These are phyloP conservation scores for Termitomyces sp. DNA, from an alignment of 1,284 basidiomycete species.

Conservation along the genomic window DNA sequence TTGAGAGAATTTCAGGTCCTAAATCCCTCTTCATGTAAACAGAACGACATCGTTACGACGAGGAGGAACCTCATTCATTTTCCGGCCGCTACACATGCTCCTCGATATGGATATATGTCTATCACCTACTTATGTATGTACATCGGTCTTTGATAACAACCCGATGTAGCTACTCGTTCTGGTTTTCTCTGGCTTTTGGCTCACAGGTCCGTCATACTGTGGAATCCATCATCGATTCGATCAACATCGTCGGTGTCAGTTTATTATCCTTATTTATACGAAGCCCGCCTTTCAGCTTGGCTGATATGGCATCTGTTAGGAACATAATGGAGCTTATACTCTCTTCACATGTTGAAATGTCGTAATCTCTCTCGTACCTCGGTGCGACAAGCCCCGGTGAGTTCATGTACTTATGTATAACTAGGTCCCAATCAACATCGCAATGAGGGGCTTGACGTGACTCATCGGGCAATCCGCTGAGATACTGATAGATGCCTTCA, in stretches of 20 bases:
- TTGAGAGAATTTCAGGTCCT: neutral
- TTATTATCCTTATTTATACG: too few relatives aligned
- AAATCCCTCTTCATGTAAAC: neutral
- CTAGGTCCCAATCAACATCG: neutral
- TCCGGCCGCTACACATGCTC: too few relatives aligned
- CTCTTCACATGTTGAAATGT: neutral
- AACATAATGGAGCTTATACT: neutral
- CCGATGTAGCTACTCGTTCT: neutral
- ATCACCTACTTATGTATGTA: neutral
- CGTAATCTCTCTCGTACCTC: neutral
- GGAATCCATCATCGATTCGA: neutral
- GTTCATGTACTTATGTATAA: neutral
- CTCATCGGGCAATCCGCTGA: neutral
- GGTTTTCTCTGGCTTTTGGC: neutral
- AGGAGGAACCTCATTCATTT: too few relatives aligned
- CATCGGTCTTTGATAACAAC: neutral
- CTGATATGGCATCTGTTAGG: too few relatives aligned
- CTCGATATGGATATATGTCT: too few relatives aligned
- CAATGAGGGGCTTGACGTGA: neutral
- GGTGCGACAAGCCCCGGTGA: neutral
- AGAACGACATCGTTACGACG: neutral
- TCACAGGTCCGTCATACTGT: neutral
- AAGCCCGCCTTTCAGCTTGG: neutral
- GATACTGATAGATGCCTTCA: neutral
- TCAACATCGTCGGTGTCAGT: neutral